Evolutionary conservation across 2,329 filamentous ascomycete genomes (phyloP), one percentile per base, ranked within the genome.

Genomic region (Cercospora janseana): DNA sequence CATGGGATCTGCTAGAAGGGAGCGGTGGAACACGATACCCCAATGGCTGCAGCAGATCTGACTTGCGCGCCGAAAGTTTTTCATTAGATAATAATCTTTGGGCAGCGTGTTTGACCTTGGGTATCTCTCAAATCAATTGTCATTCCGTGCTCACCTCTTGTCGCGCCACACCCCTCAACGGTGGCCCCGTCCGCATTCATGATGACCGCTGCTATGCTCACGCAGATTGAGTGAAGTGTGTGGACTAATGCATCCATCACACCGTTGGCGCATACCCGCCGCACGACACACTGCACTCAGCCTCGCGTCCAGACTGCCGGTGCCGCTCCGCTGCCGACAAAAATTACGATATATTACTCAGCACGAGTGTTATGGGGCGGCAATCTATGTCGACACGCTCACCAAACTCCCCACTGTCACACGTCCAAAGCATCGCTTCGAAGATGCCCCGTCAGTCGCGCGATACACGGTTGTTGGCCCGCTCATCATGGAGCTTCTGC

Each of bases 41-140:
- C 54, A 48, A 52, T 26, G 54, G 54, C 54, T 41, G 54, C 54
- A 46, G 54, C 54, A 56, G 51, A 46, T n/a, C n/a, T n/a, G 29
- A 35, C 38, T 40, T 56, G 51, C 51, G 54, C 54, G 54, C 54
- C 51, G 34, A 27, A 37, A 20, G 20, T 47, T 29, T 24, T 38
- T 48, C 46, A 18, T 40, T 42, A 53, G 29, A 40, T 46, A 12
- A 6, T 49, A 40, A 13, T 47, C 28, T 51, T 46, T 43, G 41
- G 42, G 47, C 46, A 55, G 49, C 35, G 35, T 48, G 37, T 29
- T 32, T 46, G 44, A 26, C 38, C 43, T 20, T 12, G n/a, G 18
- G 4, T 29, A 49, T 23, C 49, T 13, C 46, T 48, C 46, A 20
- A 56, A 52, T 50, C 40, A 37, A 27, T 27, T 49, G 31, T 32